phyloP scores from a whole-genome alignment of 2,329 filamentous ascomycete species.

The Trichoderma sp. region DNA sequence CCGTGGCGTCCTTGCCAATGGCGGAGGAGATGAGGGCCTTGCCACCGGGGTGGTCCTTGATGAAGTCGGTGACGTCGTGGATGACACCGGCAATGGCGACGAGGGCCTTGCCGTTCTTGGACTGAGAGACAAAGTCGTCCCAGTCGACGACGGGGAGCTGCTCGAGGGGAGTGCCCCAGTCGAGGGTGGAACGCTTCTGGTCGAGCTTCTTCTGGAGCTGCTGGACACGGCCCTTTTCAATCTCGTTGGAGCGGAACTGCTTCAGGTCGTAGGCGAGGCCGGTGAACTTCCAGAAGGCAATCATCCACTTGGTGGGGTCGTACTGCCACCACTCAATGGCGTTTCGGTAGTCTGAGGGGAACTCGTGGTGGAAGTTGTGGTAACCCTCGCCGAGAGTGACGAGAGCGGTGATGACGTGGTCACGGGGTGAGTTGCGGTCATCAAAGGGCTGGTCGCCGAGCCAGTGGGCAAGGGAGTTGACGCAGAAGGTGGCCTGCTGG shows the following conservation, averaged over 20 bases:
- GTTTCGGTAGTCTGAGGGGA: conserved; percentile 91
- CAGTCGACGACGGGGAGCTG: conserved; percentile 84
- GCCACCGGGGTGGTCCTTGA: conserved; percentile 88
- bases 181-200: conserved; percentile 78
- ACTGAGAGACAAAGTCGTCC: conserved; percentile 80
- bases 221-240: conserved; percentile 88
- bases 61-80: conserved; percentile 82
- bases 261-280: conserved; percentile 86
- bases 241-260: conserved; percentile 89
- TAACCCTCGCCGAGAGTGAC: conserved; percentile 87
- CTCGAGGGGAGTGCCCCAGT: conserved; percentile 86
- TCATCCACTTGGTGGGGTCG: conserved; percentile 88
- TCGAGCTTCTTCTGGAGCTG: conserved; percentile 92
- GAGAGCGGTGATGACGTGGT: conserved; percentile 83
- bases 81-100: conserved; percentile 82
- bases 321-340: conserved; percentile 91
- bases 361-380: conserved; percentile 96
- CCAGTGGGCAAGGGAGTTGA: conserved; percentile 90
- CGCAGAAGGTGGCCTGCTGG: conserved; percentile 90
- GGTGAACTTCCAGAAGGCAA: conserved; percentile 82
- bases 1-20: conserved; percentile 85
- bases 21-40: conserved; percentile 82
- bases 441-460: conserved; percentile 91
- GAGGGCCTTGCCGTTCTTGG: conserved; percentile 75
- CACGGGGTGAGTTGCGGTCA: conserved; percentile 87